Percentiles rank a stretch among this genome's conserved stretches.
phyloP scores from a whole-genome alignment of 1,139 yeast species.

The Suhomyces choctaworum region DNA sequence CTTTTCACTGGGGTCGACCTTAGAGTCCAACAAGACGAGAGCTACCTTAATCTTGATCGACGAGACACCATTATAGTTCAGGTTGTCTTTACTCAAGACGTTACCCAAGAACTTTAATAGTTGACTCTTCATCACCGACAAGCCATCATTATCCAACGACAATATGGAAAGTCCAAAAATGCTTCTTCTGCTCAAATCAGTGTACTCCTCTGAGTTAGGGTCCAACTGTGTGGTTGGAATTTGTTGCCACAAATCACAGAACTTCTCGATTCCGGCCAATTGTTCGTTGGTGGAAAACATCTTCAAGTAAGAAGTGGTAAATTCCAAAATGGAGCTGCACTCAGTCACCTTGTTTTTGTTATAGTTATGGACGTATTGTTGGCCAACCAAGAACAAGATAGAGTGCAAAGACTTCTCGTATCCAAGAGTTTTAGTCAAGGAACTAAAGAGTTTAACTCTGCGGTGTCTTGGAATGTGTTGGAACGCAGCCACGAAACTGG shows the following conservation, averaged over 20 bases:
- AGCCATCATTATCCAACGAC: conserved; percentile 50
- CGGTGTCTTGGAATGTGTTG: conserved; percentile 96
- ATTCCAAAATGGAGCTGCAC: conserved; percentile 65
- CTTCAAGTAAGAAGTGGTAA: conserved; percentile 66
- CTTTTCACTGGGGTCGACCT: conserved; percentile 29
- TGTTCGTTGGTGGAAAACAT: conserved; percentile 71
- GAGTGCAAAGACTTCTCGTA: conserved; percentile 65
- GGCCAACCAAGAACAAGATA: conserved; percentile 76
- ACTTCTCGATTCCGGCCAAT: conserved; percentile 57
- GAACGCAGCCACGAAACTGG: conserved; percentile 91
- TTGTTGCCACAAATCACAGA: conserved; percentile 53
- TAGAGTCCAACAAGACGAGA: conserved; percentile 52
- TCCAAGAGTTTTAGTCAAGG: conserved; percentile 78
- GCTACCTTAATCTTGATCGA: conserved; percentile 61
- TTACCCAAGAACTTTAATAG: conserved; percentile 56
- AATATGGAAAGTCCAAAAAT: conserved; percentile 64
- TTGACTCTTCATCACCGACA: conserved; percentile 49
- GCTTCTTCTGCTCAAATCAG: conserved; percentile 51
- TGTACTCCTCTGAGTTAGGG: conserved; percentile 38
- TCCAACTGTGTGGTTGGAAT: conserved; percentile 47
- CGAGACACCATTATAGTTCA: conserved; percentile 39
- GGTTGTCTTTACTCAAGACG: conserved; percentile 43
- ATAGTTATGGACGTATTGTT: conserved; percentile 61
- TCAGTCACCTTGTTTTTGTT: conserved; percentile 62
- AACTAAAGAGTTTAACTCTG: conserved; percentile 78